These are phyloP conservation scores for Colletotrichum musae DNA, from an alignment of 2,329 filamentous ascomycete species.

Conservation along the genomic window DNA sequence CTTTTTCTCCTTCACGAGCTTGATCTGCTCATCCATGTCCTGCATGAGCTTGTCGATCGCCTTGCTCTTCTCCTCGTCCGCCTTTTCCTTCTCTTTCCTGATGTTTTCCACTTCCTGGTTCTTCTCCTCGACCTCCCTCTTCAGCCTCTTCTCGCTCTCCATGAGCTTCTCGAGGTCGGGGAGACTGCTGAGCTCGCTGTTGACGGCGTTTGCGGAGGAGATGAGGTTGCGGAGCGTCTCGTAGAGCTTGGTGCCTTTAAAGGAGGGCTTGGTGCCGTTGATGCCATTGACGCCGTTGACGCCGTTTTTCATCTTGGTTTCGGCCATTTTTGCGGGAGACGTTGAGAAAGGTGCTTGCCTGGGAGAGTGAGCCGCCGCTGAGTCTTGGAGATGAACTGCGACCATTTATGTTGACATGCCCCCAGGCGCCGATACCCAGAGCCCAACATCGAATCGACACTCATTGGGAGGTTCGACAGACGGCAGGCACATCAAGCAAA, in stretches of 20 bases:
- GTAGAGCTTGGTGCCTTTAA: conserved; percentile 45
- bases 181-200: conserved; percentile 46
- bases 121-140: conserved; percentile 55
- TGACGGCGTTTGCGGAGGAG: conserved; percentile 46
- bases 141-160: conserved; percentile 45
- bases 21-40: conserved; percentile 52
- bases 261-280: conserved; percentile 39
- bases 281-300: conserved; percentile 43
- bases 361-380: background rate
- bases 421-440: background rate
- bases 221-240: conserved; percentile 43
- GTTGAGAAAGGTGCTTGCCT: background rate
- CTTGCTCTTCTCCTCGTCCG: conserved; percentile 59
- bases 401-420: background rate
- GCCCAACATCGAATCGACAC: background rate
- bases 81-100: conserved; percentile 44
- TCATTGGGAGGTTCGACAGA: conserved; percentile 17
- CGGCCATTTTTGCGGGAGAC: conserved; percentile 44
- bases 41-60: conserved; percentile 60
- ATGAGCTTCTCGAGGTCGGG: conserved; percentile 44
- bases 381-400: too few species aligned
- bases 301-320: conserved; percentile 46
- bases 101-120: conserved; percentile 40
- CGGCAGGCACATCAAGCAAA: background rate
- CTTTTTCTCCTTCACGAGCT: conserved; percentile 58